phyloP scores from a whole-genome alignment of 441 rosid species.

The Cnidoscolus chayamansa region DNA sequence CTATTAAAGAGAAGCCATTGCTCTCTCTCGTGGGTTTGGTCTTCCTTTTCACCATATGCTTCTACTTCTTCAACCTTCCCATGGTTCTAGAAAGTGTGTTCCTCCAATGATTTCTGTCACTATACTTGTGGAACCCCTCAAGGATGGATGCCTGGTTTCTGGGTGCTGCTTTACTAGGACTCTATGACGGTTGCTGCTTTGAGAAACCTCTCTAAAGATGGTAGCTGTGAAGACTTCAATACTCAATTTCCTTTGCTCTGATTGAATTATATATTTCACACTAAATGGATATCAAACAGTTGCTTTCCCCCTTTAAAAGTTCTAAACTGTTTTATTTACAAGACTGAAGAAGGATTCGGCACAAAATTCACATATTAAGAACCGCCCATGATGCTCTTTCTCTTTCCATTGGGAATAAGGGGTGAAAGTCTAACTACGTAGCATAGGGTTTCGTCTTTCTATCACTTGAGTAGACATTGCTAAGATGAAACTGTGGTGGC shows the following conservation, averaged over 20 bases:
- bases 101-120: too few species aligned
- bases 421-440: slow-evolving; percentile 1
- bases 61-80: too few species aligned
- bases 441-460: background rate
- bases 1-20: too few species aligned
- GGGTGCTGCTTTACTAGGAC: too few species aligned
- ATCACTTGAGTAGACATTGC: background rate
- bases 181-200: too few species aligned
- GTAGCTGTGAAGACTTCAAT: background rate
- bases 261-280: background rate
- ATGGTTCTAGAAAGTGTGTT: too few species aligned
- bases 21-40: too few species aligned
- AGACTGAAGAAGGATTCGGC: slow-evolving; percentile 13
- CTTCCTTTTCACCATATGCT: too few species aligned
- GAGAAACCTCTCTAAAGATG: too few species aligned
- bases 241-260: slow-evolving; percentile 3
- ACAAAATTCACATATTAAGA: background rate
- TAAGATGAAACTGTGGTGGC: slow-evolving; percentile 1
- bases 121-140: too few species aligned
- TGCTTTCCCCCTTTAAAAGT: background rate
- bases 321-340: slow-evolving; percentile 20
- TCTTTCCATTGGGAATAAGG: background rate
- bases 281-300: background rate
- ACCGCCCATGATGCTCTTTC: background rate
- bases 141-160: too few species aligned